Conservation (phyloP, 225 moss, liverwort and hornwort genomes). For the Pseudisothecium myosuroides region DNA sequence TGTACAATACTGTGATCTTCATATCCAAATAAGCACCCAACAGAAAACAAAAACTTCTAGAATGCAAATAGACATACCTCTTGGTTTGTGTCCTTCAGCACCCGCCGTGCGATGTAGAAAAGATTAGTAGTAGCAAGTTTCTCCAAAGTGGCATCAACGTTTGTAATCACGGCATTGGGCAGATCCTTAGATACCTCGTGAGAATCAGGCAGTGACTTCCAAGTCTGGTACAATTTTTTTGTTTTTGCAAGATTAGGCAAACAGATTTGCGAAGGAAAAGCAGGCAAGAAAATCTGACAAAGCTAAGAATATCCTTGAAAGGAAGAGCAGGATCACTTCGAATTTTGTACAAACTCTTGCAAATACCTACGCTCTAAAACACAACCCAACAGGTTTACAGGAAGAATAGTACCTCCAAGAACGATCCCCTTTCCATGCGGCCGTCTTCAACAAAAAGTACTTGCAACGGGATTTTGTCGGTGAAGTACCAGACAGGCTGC, state of each 20-base stretch:
- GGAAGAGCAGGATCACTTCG: not conserved
- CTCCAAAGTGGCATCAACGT: slow-evolving; percentile 67
- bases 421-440: slow-evolving; percentile 85
- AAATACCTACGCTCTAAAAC: not conserved
- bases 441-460: slow-evolving; percentile 91
- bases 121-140: slow-evolving; percentile 69
- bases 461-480: slow-evolving; percentile 84
- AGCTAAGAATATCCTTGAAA: not conserved
- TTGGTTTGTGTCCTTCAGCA: slow-evolving; percentile 79
- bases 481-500: slow-evolving; percentile 91
- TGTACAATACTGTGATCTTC: not conserved
- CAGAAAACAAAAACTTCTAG: not conserved
- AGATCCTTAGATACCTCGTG: slow-evolving; percentile 89
- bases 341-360: not conserved
- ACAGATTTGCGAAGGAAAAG: not conserved
- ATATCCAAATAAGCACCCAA: not conserved
- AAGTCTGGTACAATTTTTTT: slow-evolving; percentile 30
- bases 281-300: not conserved
- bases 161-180: slow-evolving; percentile 63
- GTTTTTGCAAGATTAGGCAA: not conserved
- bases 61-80: slow-evolving; percentile 23
- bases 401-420: slow-evolving; percentile 55
- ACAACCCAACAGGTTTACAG: not conserved
- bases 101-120: slow-evolving; percentile 81
- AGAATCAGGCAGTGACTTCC: slow-evolving; percentile 94